phyloP scores from a whole-genome alignment of 352 stramenopile genomes.

The Pythium apleroticum region DNA sequence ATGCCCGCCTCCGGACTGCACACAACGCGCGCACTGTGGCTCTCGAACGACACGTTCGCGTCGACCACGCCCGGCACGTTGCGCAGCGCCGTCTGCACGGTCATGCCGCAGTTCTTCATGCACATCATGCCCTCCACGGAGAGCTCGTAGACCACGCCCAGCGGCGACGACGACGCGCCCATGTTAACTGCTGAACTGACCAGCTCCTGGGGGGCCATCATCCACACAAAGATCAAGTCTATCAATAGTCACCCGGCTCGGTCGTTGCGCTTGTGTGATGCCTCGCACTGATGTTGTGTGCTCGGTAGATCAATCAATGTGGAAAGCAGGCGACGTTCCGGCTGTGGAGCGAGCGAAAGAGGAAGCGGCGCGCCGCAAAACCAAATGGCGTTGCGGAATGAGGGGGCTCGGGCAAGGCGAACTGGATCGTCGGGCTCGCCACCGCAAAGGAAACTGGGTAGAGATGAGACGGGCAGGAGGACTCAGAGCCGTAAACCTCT shows the following conservation, averaged over 20 bases:
- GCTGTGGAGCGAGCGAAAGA: background rate
- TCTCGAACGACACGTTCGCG: constrained; percentile 66
- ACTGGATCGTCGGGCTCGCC: background rate
- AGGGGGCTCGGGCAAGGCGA: constrained; percentile 10
- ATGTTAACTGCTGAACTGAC: constrained; percentile 6
- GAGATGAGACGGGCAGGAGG: background rate
- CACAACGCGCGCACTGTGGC: constrained; percentile 59
- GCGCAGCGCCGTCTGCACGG: constrained; percentile 76
- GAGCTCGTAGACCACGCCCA: constrained; percentile 50
- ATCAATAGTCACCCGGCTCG: background rate
- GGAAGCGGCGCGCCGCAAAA: constrained; percentile 14
- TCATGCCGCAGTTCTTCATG: constrained; percentile 95
- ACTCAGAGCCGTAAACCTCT: background rate
- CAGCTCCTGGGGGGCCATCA: constrained; percentile 20
- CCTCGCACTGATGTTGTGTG: background rate
- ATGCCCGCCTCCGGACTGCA: constrained; percentile 41
- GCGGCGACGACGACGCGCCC: background rate
- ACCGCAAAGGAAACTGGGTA: background rate
- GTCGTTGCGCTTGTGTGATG: background rate
- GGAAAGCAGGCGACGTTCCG: background rate
- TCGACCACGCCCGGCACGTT: constrained; percentile 63
- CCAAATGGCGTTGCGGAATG: constrained; percentile 28
- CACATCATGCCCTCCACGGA: constrained; percentile 94
- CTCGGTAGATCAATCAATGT: background rate
- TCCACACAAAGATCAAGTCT: constrained; percentile 1